Percentiles rank a stretch among this genome's conserved stretches.
These are phyloP conservation scores for Colletotrichum australisinense DNA, from an alignment of 2,329 filamentous ascomycete species.

Conservation along the genomic window DNA sequence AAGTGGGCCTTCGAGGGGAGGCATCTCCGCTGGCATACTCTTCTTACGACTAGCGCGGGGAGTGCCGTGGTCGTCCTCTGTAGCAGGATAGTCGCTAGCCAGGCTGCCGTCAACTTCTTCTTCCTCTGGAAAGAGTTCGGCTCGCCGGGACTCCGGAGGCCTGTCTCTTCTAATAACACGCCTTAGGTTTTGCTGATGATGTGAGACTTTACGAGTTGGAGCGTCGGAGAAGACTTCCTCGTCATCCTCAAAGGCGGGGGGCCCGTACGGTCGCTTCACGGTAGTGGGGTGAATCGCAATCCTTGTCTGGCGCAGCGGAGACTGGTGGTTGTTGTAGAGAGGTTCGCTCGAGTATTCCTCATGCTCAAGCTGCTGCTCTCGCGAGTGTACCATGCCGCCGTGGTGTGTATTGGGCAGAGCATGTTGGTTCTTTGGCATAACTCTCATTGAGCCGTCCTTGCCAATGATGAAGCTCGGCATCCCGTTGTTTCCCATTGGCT, in stretches of 20 bases:
- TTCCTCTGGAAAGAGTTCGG: background rate
- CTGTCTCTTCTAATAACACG: constrained; percentile 5
- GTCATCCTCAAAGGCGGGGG: constrained; percentile 40
- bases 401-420: constrained; percentile 38
- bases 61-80: constrained; percentile 32
- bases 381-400: constrained; percentile 34
- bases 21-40: constrained; percentile 37
- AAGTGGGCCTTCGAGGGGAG: constrained; percentile 38
- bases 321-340: constrained; percentile 25
- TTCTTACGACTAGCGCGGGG: constrained; percentile 37
- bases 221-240: constrained; percentile 42
- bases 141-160: background rate
- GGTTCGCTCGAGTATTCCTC: constrained; percentile 12
- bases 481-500: constrained; percentile 22
- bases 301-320: constrained; percentile 42
- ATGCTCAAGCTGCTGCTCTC: constrained; percentile 35
- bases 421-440: constrained; percentile 39
- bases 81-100: constrained; percentile 23
- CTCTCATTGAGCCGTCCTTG: constrained; percentile 51
- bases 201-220: constrained; percentile 35
- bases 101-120: constrained; percentile 28
- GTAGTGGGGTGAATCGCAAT: constrained; percentile 53
- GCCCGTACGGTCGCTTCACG: constrained; percentile 41
- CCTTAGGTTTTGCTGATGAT: constrained; percentile 29
- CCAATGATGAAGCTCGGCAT: constrained; percentile 45